Percentiles rank a stretch among this genome's conserved stretches.
phyloP scores from a whole-genome alignment of 495 filamentous ascomycete genomes.

The Tuber microsphaerosporum region DNA sequence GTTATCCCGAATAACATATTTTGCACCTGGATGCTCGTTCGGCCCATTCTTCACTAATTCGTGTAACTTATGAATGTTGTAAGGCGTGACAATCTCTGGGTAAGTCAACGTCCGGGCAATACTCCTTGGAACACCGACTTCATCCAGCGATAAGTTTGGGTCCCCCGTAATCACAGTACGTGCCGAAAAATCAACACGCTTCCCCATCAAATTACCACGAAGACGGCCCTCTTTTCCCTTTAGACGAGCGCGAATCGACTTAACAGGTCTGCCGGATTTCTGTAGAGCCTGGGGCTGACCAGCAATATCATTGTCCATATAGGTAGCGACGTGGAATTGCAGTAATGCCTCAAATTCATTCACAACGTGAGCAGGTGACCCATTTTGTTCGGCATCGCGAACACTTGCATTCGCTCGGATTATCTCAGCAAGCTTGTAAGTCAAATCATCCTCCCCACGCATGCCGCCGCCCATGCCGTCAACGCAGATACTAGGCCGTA shows the following conservation, averaged over 20 bases:
- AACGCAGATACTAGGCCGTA: constrained; percentile 89
- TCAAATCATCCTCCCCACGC: constrained; percentile 95
- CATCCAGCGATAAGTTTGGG: constrained; percentile 87
- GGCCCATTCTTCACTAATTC: constrained; percentile 85
- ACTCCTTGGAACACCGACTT: constrained; percentile 87
- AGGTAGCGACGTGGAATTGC: constrained; percentile 97
- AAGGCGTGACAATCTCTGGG: constrained; percentile 93
- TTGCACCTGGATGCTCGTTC: constrained; percentile 86
- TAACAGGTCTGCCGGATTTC: constrained; percentile 91
- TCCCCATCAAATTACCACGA: constrained; percentile 97
- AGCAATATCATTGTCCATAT: constrained; percentile 99
- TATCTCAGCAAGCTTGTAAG: constrained; percentile 96
- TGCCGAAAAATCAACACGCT: constrained; percentile 98
- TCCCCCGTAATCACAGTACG: constrained; percentile 99
- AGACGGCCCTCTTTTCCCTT: constrained; percentile 98
- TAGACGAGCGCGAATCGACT: constrained; percentile 87
- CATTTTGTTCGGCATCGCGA: constrained; percentile 74
- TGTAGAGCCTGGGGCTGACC: constrained; percentile 92
- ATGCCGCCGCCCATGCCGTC: constrained; percentile 76
- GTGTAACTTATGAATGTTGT: constrained; percentile 91
- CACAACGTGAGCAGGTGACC: constrained; percentile 79
- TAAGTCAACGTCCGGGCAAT: constrained; percentile 89
- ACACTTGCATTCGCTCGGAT: constrained; percentile 96
- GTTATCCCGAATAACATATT: constrained; percentile 86
- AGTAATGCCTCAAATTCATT: constrained; percentile 82